A percentile compares a stretch with the other conserved stretches of the same genome.
phyloP scores from a whole-genome alignment of 2,329 filamentous ascomycete genomes.

The Sarocladium oryzae region DNA sequence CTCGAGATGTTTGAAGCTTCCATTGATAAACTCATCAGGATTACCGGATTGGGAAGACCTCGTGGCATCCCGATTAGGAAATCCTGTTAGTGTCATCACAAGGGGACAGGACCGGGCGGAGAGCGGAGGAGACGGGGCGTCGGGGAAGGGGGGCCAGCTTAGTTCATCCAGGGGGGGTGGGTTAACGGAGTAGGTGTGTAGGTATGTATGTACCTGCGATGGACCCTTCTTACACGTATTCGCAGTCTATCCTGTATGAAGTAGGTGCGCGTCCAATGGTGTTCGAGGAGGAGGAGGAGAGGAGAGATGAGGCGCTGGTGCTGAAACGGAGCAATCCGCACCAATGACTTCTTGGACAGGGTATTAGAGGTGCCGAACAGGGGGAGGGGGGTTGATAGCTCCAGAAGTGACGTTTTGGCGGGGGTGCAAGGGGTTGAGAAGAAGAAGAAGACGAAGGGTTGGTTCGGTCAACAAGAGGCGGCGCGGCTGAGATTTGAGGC shows the following conservation, averaged over 20 bases:
- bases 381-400: no score
- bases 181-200: neutral
- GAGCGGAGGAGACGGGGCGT: neutral
- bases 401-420: neutral
- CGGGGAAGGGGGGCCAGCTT: no score
- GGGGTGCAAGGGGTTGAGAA: neutral
- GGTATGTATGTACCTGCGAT: neutral
- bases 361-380: no score
- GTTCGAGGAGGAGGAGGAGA: no score
- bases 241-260: no score
- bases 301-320: no score
- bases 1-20: neutral
- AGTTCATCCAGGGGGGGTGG: neutral
- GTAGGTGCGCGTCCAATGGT: no score
- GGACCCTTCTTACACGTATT: no score
- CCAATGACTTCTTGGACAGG: neutral
- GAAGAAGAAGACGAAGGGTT: no score
- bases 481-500: no score
- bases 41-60: slow-evolving; percentile 2
- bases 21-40: slow-evolving; percentile 3
- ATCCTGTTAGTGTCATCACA: slow-evolving; percentile 7
- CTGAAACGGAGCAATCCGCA: neutral
- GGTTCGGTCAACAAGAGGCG: no score
- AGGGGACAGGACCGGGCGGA: neutral
- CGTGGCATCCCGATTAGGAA: slow-evolving; percentile 1